Evolutionary conservation across 164 flowering plant species (phyloP), one percentile per base, ranked within the genome.

Genomic region (Aristolochia contorta): DNA sequence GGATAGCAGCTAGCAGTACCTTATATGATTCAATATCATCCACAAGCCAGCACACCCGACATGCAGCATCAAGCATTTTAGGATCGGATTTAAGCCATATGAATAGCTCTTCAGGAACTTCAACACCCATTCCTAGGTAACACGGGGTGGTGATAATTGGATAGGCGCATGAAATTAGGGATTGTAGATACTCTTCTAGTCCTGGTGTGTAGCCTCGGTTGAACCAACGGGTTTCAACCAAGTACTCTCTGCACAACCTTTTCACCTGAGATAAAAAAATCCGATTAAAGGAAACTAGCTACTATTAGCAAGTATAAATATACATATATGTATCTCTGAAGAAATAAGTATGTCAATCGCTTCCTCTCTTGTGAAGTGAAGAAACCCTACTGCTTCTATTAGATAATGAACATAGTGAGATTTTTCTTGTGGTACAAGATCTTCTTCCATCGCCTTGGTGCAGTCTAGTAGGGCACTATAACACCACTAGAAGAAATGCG

Each of bases 151-250:
- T 20, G 0, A 71, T 48, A 62, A 58, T 14, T 0, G 12, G 15
- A 33, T 66, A 70, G 3, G 60, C 65, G 52, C 46, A 22, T 3
- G 62, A 47, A 0, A 61, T 47, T 2, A 52, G 5, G n/a, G 78
- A 71, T 0, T 12, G 0, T 74, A 75, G 53, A 43, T 77, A 75
- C 65, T 80, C 81, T 0, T 77, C 78, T 14, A 68, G n/a, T 27
- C 54, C 1, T 13, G 54, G 63, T 15, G 18, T 13, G 37, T 48
- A 60, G 0, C 45, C 23, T 9, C 5, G 47, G 65, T 71, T 30
- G 46, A 53, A 57, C 84, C 81, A 77, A 60, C 67, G 66, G 24
- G 75, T 70, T 61, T 77, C 80, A 12, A 23, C 47, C 8, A 66
- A 57, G 57, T 80, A 80, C 6, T 62, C 69, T 58, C 56, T 48